Percentiles rank a stretch among this genome's conserved stretches.
phyloP scores from a whole-genome alignment of 2,329 filamentous ascomycete genomes.

The Epichloe gansuensis region DNA sequence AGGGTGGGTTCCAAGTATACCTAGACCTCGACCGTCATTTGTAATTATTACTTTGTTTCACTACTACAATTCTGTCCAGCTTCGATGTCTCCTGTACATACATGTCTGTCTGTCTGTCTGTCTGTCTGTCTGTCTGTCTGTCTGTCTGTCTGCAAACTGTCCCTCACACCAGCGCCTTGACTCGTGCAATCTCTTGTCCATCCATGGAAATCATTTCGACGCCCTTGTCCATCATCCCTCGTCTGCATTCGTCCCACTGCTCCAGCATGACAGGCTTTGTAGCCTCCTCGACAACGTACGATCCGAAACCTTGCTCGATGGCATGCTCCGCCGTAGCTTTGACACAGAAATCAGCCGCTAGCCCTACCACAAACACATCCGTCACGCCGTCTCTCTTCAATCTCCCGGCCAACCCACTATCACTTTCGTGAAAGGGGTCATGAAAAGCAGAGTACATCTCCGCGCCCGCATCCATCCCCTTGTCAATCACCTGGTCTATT shows the following conservation, averaged over 20 bases:
- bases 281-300: constrained; percentile 67
- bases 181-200: constrained; percentile 11
- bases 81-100: background rate
- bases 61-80: background rate
- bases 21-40: background rate
- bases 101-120: background rate
- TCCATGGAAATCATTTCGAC: constrained; percentile 45
- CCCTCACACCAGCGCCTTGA: constrained; percentile 7
- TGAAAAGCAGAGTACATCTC: constrained; percentile 95
- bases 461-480: constrained; percentile 60
- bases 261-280: constrained; percentile 58
- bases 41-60: background rate
- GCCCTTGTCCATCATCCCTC: constrained; percentile 43
- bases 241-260: constrained; percentile 42
- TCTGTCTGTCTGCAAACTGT: background rate
- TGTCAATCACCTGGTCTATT: constrained; percentile 60
- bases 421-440: constrained; percentile 58
- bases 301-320: constrained; percentile 59
- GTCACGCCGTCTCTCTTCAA: constrained; percentile 51
- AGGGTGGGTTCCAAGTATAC: background rate
- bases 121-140: background rate
- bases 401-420: constrained; percentile 48
- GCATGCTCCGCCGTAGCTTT: constrained; percentile 71
- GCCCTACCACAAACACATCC: constrained; percentile 73
- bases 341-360: constrained; percentile 88